phyloP scores from a whole-genome alignment of 345 rosid species.

The Pistacia vera region DNA sequence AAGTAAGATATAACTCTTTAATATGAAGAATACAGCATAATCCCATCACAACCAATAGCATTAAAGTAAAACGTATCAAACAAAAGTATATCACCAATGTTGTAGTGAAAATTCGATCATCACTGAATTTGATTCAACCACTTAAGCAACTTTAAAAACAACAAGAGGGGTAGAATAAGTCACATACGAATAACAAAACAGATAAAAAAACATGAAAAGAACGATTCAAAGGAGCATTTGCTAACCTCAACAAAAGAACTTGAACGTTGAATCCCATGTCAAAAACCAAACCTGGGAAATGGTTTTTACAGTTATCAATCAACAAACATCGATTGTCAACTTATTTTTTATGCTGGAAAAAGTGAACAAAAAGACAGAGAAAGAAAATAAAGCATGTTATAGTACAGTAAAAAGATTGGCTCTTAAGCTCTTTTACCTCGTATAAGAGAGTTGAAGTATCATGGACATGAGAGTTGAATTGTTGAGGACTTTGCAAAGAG shows the following conservation, averaged over 20 bases:
- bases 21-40: slow-evolving; percentile 3
- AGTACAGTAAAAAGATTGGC: slow-evolving; percentile 19
- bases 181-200: not conserved
- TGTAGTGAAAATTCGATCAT: slow-evolving; percentile 16
- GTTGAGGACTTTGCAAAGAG: slow-evolving; percentile 13
- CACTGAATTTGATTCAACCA: slow-evolving; percentile 10
- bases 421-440: slow-evolving; percentile 26
- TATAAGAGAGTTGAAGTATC: slow-evolving; percentile 22
- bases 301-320: slow-evolving; percentile 33
- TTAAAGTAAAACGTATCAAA: slow-evolving; percentile 13
- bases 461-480: slow-evolving; percentile 36
- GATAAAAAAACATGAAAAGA: slow-evolving; percentile 21
- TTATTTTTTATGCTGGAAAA: slow-evolving; percentile 8
- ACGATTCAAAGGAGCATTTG: slow-evolving; percentile 11
- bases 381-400: slow-evolving; percentile 20
- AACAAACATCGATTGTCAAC: slow-evolving; percentile 41
- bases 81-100: slow-evolving; percentile 12
- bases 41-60: slow-evolving; percentile 19
- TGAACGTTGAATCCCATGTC: slow-evolving; percentile 52
- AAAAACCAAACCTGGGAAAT: slow-evolving; percentile 30
- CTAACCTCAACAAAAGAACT: slow-evolving; percentile 46
- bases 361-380: slow-evolving; percentile 28
- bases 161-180: slow-evolving; percentile 17
- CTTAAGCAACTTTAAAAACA: not conserved
- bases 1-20: not conserved